Base-by-base conservation (phyloP, 257 asterid genomes). In the Solanum habrochaites region DNA sequence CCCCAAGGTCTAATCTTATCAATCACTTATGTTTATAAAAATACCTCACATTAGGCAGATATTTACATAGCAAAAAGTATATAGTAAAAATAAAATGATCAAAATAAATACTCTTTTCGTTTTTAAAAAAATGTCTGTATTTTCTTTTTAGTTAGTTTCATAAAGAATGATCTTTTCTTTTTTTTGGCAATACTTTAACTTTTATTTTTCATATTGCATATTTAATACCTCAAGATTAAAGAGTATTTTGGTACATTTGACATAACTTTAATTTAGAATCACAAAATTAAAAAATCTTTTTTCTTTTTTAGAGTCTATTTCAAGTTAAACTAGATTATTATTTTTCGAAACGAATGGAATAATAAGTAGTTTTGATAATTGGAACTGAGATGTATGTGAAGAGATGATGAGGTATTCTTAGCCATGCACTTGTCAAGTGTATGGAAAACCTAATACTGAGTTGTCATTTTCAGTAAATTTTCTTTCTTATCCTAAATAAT, bases 391-490 rank as follows among this genome's bases (percentile, higher is more conserved):
- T 56, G 56, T 31, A 74, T 39, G 23, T 23, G 58, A 75, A 75
- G 60, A n/a, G 60, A n/a, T 43, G 64, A 13, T 77, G 83, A 7
- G 15, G 2, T 43, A 43, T 43, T 23, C n/a, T n/a, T 29, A 7
- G 39, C 39, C 37, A 47, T 77, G 35, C 83, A n/a, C 83, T 75
- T 42, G 83, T n/a, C 83, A 75, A n/a, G 83, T 75, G 13, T n/a
- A 25, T 43, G 1, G n/a, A 75, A 37, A 13, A 2, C 31, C 5
- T 40, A 75, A 42, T 39, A n/a, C 23, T 39, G 32, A 74, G 3
- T 23, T 39, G 82, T 40, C 29, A 10, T 72, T 32, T 74, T 74
- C 32, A 74, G 11, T 74, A 23, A 52, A 12, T 75, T 75, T 75
- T n/a, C 83, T 40, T 40, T 35, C 83, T 75, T 75, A 42, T 75